A percentile compares a stretch with the other conserved stretches of the same genome.
These are phyloP conservation scores for Paradendryphiella salina DNA, from an alignment of 2,329 filamentous ascomycete species.

Conservation along the genomic window DNA sequence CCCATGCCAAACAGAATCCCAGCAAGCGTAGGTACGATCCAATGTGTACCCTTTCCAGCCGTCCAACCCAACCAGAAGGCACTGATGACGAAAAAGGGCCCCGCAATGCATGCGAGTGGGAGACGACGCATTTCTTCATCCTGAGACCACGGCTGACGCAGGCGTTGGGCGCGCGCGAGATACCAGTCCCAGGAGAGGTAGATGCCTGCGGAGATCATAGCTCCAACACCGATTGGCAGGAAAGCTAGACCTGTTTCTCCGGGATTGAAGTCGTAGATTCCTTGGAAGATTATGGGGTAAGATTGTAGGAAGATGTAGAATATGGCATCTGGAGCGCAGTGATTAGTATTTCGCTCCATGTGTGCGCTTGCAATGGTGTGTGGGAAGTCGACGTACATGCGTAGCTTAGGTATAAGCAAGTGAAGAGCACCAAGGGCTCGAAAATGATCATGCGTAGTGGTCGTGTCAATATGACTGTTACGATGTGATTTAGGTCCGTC, in stretches of 20 bases:
- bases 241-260: constrained; percentile 69
- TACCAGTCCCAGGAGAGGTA: constrained; percentile 68
- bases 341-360: not conserved
- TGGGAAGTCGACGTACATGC: constrained; percentile 53
- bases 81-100: constrained; percentile 58
- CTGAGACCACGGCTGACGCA: constrained; percentile 59
- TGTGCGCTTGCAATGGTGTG: not conserved
- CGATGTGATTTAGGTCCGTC: constrained; percentile 60
- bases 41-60: constrained; percentile 44
- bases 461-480: constrained; percentile 70
- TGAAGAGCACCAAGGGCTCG: constrained; percentile 73
- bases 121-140: constrained; percentile 70
- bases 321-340: constrained; percentile 49
- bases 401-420: constrained; percentile 68
- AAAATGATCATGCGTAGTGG: constrained; percentile 73
- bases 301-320: constrained; percentile 78
- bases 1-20: constrained; percentile 52
- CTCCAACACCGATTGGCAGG: constrained; percentile 68
- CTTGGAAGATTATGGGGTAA: constrained; percentile 67
- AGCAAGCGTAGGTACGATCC: constrained; percentile 50
- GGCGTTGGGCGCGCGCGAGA: constrained; percentile 56
- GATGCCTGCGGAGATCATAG: constrained; percentile 60
- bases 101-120: constrained; percentile 71
- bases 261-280: constrained; percentile 64
- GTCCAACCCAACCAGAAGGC: constrained; percentile 53